Conservation (phyloP, 192 early-diverging fungal species). For the Podochytrium sp. region DNA sequence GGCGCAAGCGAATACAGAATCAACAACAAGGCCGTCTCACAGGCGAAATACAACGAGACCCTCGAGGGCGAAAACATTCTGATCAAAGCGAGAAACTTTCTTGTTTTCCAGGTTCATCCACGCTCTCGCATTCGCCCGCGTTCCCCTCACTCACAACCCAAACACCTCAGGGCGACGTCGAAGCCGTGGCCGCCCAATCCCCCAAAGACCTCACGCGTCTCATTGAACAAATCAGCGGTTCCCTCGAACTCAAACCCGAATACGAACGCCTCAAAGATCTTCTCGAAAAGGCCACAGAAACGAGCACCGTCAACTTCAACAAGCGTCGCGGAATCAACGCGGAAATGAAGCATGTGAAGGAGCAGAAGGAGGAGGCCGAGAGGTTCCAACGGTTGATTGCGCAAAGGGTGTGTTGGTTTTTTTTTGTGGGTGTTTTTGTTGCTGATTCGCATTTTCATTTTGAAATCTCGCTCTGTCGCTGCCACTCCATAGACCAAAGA, state of each 20-base stretch:
- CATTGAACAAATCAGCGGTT: constrained; percentile 88
- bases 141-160: neutral
- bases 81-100: constrained; percentile 94
- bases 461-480: neutral
- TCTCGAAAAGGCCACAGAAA: constrained; percentile 87
- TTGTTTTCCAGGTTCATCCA: constrained; percentile 84
- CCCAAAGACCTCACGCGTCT: constrained; percentile 90
- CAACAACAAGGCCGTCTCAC: constrained; percentile 73
- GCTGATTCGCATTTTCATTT: neutral
- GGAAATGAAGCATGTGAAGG: constrained; percentile 91
- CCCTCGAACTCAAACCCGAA: constrained; percentile 84
- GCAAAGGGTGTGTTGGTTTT: constrained; percentile 54
- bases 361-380: constrained; percentile 91
- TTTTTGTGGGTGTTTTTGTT: neutral
- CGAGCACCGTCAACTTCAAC: constrained; percentile 86
- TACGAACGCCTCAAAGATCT: constrained; percentile 83
- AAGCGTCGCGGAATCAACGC: constrained; percentile 85
- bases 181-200: constrained; percentile 93
- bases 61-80: constrained; percentile 91
- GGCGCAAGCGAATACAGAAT: constrained; percentile 89
- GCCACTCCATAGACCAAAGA: constrained; percentile 55
- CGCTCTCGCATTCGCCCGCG: neutral
- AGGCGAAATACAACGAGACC: constrained; percentile 72
- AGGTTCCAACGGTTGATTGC: constrained; percentile 68
- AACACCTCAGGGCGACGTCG: constrained; percentile 80